Evolutionary conservation across 495 filamentous ascomycete genomes (phyloP).

Genomic region (Penicillium macrosclerotiorum): DNA sequence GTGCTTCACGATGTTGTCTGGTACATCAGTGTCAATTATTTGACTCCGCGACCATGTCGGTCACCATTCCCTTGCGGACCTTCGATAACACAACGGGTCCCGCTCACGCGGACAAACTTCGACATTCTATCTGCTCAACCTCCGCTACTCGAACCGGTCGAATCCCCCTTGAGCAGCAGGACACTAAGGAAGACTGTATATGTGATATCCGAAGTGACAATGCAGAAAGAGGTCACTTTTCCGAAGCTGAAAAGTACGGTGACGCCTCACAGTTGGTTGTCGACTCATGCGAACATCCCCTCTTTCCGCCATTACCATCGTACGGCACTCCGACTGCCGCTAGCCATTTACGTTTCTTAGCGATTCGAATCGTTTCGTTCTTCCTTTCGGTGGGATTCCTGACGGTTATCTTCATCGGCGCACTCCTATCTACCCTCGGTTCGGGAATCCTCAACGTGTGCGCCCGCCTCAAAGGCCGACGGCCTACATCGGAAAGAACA

Average conservation of each 20-base stretch:
- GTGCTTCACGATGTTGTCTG: constrained; percentile 3
- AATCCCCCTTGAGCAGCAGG: background rate
- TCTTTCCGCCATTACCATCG: constrained; percentile 84
- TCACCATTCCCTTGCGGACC: constrained; percentile 10
- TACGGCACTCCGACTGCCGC: constrained; percentile 72
- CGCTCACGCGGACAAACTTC: background rate
- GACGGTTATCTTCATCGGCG: constrained; percentile 68
- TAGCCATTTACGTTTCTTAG: constrained; percentile 59
- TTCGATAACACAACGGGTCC: background rate
- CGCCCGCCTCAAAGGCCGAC: constrained; percentile 47
- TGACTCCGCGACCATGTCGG: constrained; percentile 17
- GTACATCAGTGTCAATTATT: background rate
- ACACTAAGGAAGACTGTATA: background rate
- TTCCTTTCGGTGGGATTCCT: constrained; percentile 77
- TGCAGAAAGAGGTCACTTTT: background rate
- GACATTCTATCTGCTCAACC: background rate
- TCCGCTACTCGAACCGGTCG: background rate
- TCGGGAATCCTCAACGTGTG: constrained; percentile 44
- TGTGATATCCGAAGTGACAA: background rate
- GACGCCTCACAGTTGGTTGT: background rate
- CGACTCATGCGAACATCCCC: constrained; percentile 54
- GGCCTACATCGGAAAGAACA: constrained; percentile 58
- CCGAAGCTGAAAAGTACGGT: constrained; percentile 6
- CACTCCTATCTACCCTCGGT: constrained; percentile 61
- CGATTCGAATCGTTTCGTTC: constrained; percentile 63